Percentiles rank a stretch among this genome's conserved stretches.
Conservation (phyloP, 176 grass and related monocot species). For the Puccinellia tenuiflora region DNA sequence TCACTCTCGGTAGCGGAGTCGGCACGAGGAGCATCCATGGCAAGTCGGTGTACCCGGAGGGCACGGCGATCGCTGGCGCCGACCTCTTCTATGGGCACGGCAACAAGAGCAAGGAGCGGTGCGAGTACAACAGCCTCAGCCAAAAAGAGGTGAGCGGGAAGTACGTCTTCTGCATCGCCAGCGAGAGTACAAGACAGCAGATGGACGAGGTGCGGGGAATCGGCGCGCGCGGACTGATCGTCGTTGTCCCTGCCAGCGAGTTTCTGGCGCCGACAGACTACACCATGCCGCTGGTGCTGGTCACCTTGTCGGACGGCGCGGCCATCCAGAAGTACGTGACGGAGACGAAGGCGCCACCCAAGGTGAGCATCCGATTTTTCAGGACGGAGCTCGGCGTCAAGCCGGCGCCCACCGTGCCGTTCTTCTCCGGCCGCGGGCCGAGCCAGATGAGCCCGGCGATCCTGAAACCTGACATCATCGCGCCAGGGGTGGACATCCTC, state of each 20-base stretch:
- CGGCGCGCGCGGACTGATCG: conserved; percentile 44
- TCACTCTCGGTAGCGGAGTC: conserved; percentile 21
- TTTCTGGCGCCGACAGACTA: conserved; percentile 28
- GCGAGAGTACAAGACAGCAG: conserved; percentile 8
- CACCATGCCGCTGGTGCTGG: conserved; percentile 33
- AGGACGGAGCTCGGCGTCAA: conserved; percentile 46
- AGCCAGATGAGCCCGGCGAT: conserved; percentile 41
- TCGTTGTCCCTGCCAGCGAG: not conserved
- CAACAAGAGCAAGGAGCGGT: conserved; percentile 34
- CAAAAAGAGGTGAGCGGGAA: conserved; percentile 45
- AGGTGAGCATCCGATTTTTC: conserved; percentile 38
- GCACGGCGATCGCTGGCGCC: not conserved
- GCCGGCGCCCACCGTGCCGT: conserved; percentile 56
- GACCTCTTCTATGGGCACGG: conserved; percentile 41
- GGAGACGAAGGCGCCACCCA: not conserved
- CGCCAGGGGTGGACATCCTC: conserved; percentile 65
- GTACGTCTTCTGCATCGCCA: conserved; percentile 44
- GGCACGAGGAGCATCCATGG: conserved; percentile 26
- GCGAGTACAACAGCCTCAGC: conserved; percentile 29
- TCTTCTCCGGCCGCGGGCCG: conserved; percentile 72
- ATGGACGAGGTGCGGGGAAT: conserved; percentile 37
- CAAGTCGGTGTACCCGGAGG: conserved; percentile 45
- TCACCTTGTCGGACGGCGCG: conserved; percentile 32
- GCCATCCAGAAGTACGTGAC: conserved; percentile 42
- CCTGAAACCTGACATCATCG: conserved; percentile 79